Conservation (phyloP, 169 alveolate species). For the Cryptosporidium sp. region DNA sequence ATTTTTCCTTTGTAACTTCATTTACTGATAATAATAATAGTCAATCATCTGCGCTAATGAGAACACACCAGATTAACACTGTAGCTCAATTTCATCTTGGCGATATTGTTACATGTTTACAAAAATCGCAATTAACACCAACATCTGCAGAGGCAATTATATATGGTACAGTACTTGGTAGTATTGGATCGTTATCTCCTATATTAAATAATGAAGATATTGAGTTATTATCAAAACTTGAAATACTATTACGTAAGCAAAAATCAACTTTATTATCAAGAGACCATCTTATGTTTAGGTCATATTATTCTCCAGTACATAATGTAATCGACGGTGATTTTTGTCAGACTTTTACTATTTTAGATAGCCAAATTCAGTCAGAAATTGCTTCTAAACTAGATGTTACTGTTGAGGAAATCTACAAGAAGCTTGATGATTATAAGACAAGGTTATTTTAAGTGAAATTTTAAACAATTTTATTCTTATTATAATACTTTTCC, state of each 20-base stretch:
- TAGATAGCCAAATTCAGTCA: constrained; percentile 87
- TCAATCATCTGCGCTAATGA: background rate
- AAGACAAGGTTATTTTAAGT: constrained; percentile 91
- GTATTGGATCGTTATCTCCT: constrained; percentile 95
- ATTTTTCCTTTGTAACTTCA: constrained; percentile 19
- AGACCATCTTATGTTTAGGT: constrained; percentile 88
- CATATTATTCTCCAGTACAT: constrained; percentile 88
- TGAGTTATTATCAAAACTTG: constrained; percentile 70
- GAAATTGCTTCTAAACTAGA: constrained; percentile 92
- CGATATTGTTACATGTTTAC: constrained; percentile 95
- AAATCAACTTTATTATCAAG: constrained; percentile 80
- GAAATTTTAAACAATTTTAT: background rate
- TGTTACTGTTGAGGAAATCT: constrained; percentile 91
- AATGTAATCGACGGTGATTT: constrained; percentile 97
- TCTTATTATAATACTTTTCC: background rate
- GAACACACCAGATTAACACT: constrained; percentile 79
- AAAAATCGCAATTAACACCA: constrained; percentile 89
- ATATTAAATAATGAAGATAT: constrained; percentile 94
- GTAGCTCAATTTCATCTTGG: constrained; percentile 97
- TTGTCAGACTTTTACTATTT: constrained; percentile 91
- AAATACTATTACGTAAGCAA: constrained; percentile 21
- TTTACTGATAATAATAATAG: constrained; percentile 1
- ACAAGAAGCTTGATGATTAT: constrained; percentile 94
- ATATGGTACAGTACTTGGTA: constrained; percentile 96
- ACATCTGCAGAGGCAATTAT: constrained; percentile 92